These are phyloP conservation scores for Peribolospora baueri DNA, from an alignment of 768 basidiomycete species.

Conservation along the genomic window DNA sequence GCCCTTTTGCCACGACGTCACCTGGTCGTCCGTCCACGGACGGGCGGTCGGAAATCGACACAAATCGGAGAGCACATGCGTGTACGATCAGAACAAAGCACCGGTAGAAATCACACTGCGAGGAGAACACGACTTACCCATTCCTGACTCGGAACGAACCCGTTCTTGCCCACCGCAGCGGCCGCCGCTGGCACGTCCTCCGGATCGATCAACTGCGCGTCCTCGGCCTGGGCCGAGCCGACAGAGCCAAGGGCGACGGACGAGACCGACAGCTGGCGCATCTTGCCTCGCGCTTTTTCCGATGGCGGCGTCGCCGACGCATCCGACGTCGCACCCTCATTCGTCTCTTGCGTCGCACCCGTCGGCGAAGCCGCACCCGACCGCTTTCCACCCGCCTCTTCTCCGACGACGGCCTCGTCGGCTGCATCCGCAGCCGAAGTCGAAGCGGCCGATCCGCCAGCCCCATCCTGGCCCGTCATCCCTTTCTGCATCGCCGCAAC, in stretches of 20 bases:
- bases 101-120: neutral
- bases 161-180: conserved; percentile 47
- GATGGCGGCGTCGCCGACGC: neutral
- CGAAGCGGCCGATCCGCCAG: too few relatives aligned
- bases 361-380: too few relatives aligned
- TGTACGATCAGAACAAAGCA: neutral
- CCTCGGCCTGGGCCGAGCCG: neutral
- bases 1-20: conserved; percentile 88
- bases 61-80: conserved; percentile 9
- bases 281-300: conserved; percentile 83
- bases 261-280: conserved; percentile 35
- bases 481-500: too few relatives aligned
- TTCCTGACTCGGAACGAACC: conserved; percentile 86
- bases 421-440: too few relatives aligned
- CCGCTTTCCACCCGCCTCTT: too few relatives aligned
- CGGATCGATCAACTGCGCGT: neutral
- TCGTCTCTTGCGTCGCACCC: neutral
- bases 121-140: conserved; percentile 36
- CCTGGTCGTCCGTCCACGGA: conserved; percentile 22
- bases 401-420: too few relatives aligned
- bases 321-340: neutral
- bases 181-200: neutral
- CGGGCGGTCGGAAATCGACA: neutral
- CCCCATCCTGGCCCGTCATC: too few relatives aligned
- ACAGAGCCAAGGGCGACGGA: conserved; percentile 3